Percentiles rank a stretch among this genome's conserved stretches.
phyloP scores from a whole-genome alignment of 2,329 filamentous ascomycete genomes.

The Mycosphaerelloides madeirae region DNA sequence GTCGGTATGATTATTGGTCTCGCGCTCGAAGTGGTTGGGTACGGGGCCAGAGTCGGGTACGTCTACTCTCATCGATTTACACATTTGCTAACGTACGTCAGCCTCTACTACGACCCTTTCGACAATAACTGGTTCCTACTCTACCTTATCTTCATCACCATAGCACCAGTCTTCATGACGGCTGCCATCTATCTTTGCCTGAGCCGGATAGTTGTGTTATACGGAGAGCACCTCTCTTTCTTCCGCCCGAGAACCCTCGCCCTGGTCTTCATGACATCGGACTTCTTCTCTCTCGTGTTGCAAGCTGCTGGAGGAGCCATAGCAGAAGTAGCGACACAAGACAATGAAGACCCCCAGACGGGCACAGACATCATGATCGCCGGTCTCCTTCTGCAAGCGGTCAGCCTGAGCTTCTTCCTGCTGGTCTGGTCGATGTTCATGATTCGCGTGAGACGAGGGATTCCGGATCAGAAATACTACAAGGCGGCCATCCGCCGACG shows the following conservation, averaged over 20 bases:
- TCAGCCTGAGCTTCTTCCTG: not conserved
- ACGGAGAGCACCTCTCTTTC: not conserved
- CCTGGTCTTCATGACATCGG: not conserved
- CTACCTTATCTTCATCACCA: not conserved
- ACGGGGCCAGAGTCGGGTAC: slow-evolving; percentile 52
- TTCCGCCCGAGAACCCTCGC: not conserved
- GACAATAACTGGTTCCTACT: not conserved
- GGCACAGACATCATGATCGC: not conserved
- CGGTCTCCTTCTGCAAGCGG: not conserved
- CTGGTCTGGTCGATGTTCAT: not conserved
- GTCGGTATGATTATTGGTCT: slow-evolving; percentile 46
- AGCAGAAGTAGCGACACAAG: too few species aligned
- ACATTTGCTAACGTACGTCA: too few species aligned
- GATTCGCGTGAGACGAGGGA: not conserved
- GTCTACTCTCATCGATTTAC: too few species aligned
- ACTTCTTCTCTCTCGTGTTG: not conserved
- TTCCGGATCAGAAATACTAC: not conserved
- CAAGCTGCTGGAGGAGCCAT: not conserved
- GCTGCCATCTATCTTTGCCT: not conserved
- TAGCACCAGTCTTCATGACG: not conserved
- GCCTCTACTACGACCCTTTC: too few species aligned
- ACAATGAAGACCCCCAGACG: not conserved
- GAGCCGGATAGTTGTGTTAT: not conserved
- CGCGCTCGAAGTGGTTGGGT: slow-evolving; percentile 52
- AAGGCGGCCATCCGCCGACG: not conserved